Conservation (phyloP, 495 filamentous ascomycete genomes). For the Penicillium salamii region DNA sequence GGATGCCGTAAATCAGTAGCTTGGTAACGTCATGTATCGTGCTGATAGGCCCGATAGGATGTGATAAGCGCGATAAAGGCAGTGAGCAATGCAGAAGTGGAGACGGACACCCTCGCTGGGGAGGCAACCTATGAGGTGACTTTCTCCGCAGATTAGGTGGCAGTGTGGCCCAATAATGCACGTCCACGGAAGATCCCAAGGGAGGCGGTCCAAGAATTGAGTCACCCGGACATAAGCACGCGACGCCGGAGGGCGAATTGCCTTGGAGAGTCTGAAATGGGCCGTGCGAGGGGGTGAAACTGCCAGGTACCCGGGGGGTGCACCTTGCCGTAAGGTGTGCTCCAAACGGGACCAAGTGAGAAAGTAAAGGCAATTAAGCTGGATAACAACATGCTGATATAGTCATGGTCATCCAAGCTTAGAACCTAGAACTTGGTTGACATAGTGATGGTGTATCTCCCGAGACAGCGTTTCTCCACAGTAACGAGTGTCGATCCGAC, state of each 20-base stretch:
- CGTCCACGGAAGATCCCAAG: neutral
- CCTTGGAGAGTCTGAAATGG: constrained; percentile 15
- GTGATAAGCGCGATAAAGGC: constrained; percentile 15
- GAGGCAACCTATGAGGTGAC: constrained; percentile 3
- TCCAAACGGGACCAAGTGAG: neutral
- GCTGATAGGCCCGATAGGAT: neutral
- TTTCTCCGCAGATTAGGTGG: constrained; percentile 5
- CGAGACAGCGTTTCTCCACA: neutral
- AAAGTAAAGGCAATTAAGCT: neutral
- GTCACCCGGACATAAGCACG: constrained; percentile 26
- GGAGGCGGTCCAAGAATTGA: constrained; percentile 1
- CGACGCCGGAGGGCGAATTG: constrained; percentile 29
- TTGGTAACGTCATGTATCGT: too few species aligned
- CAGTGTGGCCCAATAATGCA: constrained; percentile 8
- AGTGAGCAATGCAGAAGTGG: constrained; percentile 3
- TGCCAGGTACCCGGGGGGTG: constrained; percentile 27
- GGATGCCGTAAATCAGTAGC: too few species aligned
- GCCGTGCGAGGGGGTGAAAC: constrained; percentile 12
- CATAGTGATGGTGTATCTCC: neutral
- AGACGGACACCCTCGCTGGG: constrained; percentile 4
- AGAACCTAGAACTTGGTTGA: neutral
- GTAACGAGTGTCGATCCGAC: neutral
- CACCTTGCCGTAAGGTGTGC: neutral
- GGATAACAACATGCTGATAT: neutral
- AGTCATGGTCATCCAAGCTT: neutral